phyloP scores from a whole-genome alignment of 257 asterid species.

The Plantago major region DNA sequence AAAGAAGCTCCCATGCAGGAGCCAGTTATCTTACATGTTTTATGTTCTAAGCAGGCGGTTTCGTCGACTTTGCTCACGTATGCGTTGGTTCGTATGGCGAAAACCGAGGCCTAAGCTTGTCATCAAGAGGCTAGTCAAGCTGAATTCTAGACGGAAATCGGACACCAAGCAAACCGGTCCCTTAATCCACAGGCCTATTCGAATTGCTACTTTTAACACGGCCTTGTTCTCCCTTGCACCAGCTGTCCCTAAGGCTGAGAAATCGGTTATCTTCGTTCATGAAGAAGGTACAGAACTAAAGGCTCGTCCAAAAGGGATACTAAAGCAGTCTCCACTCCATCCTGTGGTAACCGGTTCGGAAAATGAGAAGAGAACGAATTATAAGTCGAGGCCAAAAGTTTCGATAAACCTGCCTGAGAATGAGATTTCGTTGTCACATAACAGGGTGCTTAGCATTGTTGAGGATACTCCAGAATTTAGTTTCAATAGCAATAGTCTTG shows the following conservation, averaged over 20 bases:
- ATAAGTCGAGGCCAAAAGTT: conserved; percentile 47
- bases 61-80: conserved; percentile 43
- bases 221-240: conserved; percentile 93
- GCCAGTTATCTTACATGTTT: conserved; percentile 39
- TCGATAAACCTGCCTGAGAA: conserved; percentile 82
- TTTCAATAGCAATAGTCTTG: conserved; percentile 27
- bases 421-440: conserved; percentile 70
- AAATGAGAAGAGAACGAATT: background rate
- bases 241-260: conserved; percentile 55
- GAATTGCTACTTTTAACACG: conserved; percentile 83
- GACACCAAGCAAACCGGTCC: conserved; percentile 5
- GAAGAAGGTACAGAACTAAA: conserved; percentile 23
- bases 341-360: conserved; percentile 21
- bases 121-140: conserved; percentile 51
- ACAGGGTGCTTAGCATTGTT: conserved; percentile 24
- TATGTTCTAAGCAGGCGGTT: conserved; percentile 39
- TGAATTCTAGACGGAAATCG: conserved; percentile 25
- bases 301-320: conserved; percentile 58
- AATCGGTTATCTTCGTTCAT: conserved; percentile 29
- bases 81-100: conserved; percentile 36
- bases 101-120: conserved; percentile 52
- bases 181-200: conserved; percentile 35
- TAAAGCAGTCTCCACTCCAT: conserved; percentile 64
- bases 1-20: conserved; percentile 31
- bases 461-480: conserved; percentile 32